phyloP scores from a whole-genome alignment of 257 asterid species.

The Solanum etuberosum region DNA sequence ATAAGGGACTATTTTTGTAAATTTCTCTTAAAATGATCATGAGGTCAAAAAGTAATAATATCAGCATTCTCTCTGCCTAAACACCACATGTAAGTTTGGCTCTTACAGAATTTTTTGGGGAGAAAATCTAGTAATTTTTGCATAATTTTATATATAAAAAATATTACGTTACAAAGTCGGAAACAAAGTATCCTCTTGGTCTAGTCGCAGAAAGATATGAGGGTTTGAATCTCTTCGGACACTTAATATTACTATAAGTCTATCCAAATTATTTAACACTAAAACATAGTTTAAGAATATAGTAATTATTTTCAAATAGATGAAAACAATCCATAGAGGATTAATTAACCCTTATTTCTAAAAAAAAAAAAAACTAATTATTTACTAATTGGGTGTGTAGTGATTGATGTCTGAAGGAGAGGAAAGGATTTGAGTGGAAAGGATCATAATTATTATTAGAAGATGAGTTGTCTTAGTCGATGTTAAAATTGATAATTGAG shows the following conservation, averaged over 20 bases:
- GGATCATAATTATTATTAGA: neutral
- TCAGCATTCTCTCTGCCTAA: neutral
- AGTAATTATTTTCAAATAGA: neutral
- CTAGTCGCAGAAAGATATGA: neutral
- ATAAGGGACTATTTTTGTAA: neutral
- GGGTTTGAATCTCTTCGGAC: neutral
- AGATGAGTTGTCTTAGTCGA: neutral
- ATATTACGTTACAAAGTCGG: neutral
- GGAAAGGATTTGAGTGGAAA: neutral
- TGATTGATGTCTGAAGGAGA: neutral
- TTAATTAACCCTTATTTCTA: neutral
- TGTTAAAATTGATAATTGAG: neutral
- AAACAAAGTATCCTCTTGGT: neutral
- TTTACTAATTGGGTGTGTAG: neutral
- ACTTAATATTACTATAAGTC: neutral
- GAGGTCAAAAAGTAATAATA: neutral
- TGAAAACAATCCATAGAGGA: neutral
- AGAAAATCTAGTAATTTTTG: neutral
- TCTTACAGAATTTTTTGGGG: neutral
- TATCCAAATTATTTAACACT: neutral
- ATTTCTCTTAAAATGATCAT: neutral
- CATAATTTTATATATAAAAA: no score
- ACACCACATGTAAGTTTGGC: neutral
- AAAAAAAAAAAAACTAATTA: neutral
- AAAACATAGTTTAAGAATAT: neutral